Evolutionary conservation across 2,329 filamentous ascomycete species (phyloP).

Genomic region (Stagonosporopsis chrysanthemi): DNA sequence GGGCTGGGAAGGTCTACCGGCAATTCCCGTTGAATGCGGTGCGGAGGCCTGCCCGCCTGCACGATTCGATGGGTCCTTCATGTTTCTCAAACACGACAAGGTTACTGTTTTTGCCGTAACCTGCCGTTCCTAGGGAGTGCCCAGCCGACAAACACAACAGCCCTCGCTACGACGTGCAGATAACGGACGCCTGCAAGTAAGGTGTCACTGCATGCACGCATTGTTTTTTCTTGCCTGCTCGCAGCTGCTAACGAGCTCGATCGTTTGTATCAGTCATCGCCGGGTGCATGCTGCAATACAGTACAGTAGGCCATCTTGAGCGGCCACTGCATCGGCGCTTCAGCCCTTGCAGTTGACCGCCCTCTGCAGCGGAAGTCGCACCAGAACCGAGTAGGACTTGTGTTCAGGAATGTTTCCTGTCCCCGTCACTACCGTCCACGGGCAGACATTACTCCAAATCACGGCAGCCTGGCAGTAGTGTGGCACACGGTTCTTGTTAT

Average conservation of each 20-base stretch:
- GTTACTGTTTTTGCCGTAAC: conserved; percentile 10
- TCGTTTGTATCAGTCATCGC: not conserved
- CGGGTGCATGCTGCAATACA: not conserved
- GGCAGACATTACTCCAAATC: conserved; percentile 1
- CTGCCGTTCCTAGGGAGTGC: conserved; percentile 7
- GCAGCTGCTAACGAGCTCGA: conserved; percentile 6
- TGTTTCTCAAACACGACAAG: conserved; percentile 6
- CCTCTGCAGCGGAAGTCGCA: conserved; percentile 2
- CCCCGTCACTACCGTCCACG: not conserved
- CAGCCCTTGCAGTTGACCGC: conserved; percentile 15
- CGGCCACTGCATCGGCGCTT: conserved; percentile 3
- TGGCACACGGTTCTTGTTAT: conserved; percentile 5
- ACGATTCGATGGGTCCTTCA: not conserved
- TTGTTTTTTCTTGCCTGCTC: conserved; percentile 4
- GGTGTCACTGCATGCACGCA: conserved; percentile 16
- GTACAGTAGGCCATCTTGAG: not conserved
- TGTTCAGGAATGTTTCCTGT: conserved; percentile 15
- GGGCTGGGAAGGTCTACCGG: not conserved
- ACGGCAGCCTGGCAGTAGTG: conserved; percentile 4
- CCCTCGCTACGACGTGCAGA: conserved; percentile 16
- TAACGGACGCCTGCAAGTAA: conserved; percentile 16
- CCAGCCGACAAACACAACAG: conserved; percentile 9
- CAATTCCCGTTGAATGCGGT: conserved; percentile 2
- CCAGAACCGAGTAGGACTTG: conserved; percentile 6
- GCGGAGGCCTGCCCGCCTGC: conserved; percentile 4